Conservation (phyloP, 192 early-diverging fungal species). For the Endogone sp. region DNA sequence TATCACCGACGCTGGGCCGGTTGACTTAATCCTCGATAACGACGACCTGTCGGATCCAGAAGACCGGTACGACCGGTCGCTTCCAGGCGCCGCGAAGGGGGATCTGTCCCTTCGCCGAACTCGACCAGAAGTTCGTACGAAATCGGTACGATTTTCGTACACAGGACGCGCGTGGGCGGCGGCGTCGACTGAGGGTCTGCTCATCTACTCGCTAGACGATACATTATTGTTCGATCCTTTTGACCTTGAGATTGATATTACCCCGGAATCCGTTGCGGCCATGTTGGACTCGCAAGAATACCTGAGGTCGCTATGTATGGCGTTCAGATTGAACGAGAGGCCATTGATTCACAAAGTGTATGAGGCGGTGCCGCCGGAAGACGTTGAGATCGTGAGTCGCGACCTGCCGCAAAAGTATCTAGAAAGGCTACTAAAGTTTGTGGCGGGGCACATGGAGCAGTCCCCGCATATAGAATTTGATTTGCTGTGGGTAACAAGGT, state of each 20-base stretch:
- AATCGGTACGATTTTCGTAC: constrained; percentile 87
- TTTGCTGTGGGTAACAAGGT: constrained; percentile 72
- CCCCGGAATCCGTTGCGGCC: constrained; percentile 78
- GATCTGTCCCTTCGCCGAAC: constrained; percentile 80
- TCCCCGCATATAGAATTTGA: constrained; percentile 86
- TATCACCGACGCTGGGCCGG: constrained; percentile 93
- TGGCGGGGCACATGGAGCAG: constrained; percentile 75
- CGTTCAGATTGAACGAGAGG: constrained; percentile 90
- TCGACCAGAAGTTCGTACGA: constrained; percentile 78
- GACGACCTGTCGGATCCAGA: constrained; percentile 83
- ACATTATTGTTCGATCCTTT: constrained; percentile 94
- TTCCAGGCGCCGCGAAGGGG: constrained; percentile 86
- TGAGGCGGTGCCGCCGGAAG: constrained; percentile 73
- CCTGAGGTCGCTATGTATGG: constrained; percentile 84
- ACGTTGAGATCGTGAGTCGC: constrained; percentile 71
- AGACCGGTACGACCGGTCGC: constrained; percentile 69
- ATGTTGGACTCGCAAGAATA: constrained; percentile 77
- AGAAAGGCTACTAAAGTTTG: constrained; percentile 77
- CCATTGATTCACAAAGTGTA: constrained; percentile 74
- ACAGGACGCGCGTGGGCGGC: constrained; percentile 95
- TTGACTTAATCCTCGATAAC: constrained; percentile 79
- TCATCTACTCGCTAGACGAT: constrained; percentile 96
- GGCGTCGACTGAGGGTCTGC: constrained; percentile 91
- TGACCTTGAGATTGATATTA: constrained; percentile 96
- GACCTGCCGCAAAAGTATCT: constrained; percentile 86